Evolutionary conservation across 1,284 basidiomycete genomes (phyloP).

Genomic region (Ceratobasidium sp.): DNA sequence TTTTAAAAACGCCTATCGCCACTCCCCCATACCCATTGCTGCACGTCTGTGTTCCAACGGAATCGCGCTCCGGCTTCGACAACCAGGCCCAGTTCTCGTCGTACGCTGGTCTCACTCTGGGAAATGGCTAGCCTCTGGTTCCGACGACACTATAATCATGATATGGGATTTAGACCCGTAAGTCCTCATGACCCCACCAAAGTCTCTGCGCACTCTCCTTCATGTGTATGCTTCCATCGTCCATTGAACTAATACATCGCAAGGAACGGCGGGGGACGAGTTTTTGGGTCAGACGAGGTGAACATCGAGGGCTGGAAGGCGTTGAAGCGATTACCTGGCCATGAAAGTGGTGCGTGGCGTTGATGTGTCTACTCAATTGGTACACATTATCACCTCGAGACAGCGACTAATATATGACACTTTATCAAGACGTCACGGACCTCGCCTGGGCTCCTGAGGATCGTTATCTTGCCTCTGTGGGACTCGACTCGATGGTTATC

Average conservation of each 20-base stretch:
- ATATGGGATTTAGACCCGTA: conserved; percentile 97
- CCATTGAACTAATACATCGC: conserved; percentile 40
- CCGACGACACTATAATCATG: conserved; percentile 94
- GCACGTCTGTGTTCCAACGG: no score
- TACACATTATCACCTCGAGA: no score
- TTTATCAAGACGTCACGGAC: conserved; percentile 83
- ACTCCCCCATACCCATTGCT: neutral
- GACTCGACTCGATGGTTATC: conserved; percentile 88
- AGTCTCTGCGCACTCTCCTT: neutral
- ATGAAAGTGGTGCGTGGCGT: conserved; percentile 77
- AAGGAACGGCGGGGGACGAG: conserved; percentile 71
- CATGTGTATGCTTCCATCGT: conserved; percentile 51
- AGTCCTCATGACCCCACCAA: conserved; percentile 50
- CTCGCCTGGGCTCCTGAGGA: conserved; percentile 94
- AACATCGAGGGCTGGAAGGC: conserved; percentile 99
- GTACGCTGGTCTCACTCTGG: conserved; percentile 98
- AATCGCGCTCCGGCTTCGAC: neutral
- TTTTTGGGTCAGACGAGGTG: conserved; percentile 91
- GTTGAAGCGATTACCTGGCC: conserved; percentile 86
- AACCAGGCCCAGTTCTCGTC: conserved; percentile 79
- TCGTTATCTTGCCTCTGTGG: conserved; percentile 91
- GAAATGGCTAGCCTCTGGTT: conserved; percentile 92
- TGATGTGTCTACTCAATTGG: neutral
- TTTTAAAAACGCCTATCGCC: neutral
- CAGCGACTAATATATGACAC: neutral